Base-by-base conservation (phyloP, 345 rosid genomes). In the Hibiscus trionum region DNA sequence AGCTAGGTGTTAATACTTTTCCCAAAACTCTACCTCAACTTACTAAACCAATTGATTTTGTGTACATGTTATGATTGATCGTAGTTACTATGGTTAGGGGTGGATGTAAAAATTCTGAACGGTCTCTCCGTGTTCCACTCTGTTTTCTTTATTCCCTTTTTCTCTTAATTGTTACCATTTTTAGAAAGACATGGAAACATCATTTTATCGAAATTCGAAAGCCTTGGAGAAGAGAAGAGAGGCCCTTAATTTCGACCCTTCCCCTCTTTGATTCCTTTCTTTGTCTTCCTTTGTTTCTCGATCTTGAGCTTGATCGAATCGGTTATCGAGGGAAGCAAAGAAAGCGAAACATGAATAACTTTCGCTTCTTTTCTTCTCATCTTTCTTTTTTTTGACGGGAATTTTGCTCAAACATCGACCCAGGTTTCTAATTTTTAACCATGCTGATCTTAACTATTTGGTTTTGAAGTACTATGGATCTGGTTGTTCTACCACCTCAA, bases 391-490 rank as follows among this genome's bases (percentile, higher is more conserved):
- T 35, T 52, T 61, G 59, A 15, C 19, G 66, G 52, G 59, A 62
- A 47, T 47, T 17, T 56, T 52, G 35, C 57, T 50, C 21, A 56
- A 67, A 49, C 55, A 53, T 52, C 27, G 10, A 12, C 64, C 42
- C 11, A 42, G 68, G 75, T 42, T 73, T 49, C n/a, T 75, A 8
- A 61, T 17, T 55, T 71, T 15, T 58, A 70, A 74, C 63, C 81
- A 85, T 81, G 91, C 75, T 78, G 82, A 78, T 82, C 83, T 80
- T 79, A 84, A 78, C 77, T 65, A 68, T 66, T 81, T 81, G 70
- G 84, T 56, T 80, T 39, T 84, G 79, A 84, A 82, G 82, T 81
- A 84, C 71, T 82, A 89, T 88, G 92, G 92, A 81, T 86, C 76
- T 87, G 75, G 73, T 82, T 76, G 79, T 82, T 77, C 76, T 76